Evolutionary conservation across 169 alveolate species (phyloP).

Genomic region (Cryptosporidium bovis): DNA sequence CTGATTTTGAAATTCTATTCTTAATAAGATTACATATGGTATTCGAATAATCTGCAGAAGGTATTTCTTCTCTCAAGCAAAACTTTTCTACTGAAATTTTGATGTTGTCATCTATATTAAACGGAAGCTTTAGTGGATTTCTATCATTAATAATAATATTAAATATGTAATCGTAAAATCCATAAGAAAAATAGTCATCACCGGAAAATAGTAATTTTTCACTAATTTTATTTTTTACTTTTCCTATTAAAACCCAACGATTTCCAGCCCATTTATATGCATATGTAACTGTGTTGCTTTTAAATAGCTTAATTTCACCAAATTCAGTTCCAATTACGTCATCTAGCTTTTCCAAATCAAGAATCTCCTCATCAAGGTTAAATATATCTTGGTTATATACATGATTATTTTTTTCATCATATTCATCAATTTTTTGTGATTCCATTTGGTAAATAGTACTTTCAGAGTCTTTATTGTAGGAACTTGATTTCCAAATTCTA

Average conservation of each 20-base stretch:
- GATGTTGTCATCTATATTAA: slow-evolving; percentile 38
- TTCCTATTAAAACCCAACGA: slow-evolving; percentile 29
- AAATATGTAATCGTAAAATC: slow-evolving; percentile 22
- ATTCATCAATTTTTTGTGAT: not conserved
- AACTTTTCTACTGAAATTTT: slow-evolving; percentile 27
- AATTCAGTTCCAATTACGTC: not conserved
- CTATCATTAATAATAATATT: not conserved
- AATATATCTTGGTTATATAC: not conserved
- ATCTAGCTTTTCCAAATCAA: slow-evolving; percentile 2
- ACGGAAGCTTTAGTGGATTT: slow-evolving; percentile 1
- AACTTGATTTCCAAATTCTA: slow-evolving; percentile 46
- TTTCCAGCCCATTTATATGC: slow-evolving; percentile 19
- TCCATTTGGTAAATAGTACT: not conserved
- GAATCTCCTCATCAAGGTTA: not conserved
- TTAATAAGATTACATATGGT: slow-evolving; percentile 16
- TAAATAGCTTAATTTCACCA: slow-evolving; percentile 16
- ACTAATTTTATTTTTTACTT: not conserved
- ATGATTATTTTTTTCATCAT: not conserved
- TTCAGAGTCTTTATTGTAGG: not conserved
- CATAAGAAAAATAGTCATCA: slow-evolving; percentile 21
- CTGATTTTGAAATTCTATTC: not conserved
- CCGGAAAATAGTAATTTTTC: slow-evolving; percentile 5
- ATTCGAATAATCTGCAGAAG: not conserved
- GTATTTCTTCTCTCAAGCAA: slow-evolving; percentile 48
- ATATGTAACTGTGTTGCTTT: not conserved